These are phyloP conservation scores for Vigna trinervia DNA, from an alignment of 306 rosid genomes.

Conservation along the genomic window DNA sequence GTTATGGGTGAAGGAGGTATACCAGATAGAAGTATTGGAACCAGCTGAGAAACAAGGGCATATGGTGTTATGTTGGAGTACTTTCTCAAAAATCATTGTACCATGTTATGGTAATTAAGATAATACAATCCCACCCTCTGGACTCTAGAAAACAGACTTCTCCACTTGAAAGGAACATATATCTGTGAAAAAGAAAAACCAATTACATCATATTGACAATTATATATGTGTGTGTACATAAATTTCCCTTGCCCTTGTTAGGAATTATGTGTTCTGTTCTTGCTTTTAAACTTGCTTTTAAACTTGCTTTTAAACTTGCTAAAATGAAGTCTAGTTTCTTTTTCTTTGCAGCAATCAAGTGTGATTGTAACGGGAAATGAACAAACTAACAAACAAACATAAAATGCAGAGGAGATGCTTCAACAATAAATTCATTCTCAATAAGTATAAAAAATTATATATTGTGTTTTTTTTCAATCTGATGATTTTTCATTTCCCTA, in stretches of 20 bases:
- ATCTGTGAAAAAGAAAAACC: background rate
- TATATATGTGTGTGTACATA: too few species aligned
- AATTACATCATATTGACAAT: background rate
- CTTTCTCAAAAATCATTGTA: too few species aligned
- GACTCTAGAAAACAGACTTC: too few species aligned
- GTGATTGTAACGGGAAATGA: background rate
- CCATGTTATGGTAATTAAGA: too few species aligned
- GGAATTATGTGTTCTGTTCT: background rate
- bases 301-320: background rate
- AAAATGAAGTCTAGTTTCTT: constrained; percentile 9
- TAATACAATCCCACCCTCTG: too few species aligned
- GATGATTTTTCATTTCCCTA: background rate
- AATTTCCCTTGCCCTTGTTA: background rate
- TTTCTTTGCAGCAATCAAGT: background rate
- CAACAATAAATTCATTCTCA: constrained; percentile 6
- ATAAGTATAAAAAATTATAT: background rate
- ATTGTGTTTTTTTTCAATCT: background rate
- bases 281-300: background rate
- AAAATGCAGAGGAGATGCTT: background rate
- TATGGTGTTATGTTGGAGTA: too few species aligned
- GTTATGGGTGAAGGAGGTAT: too few species aligned
- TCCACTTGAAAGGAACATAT: background rate
- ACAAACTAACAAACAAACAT: background rate
- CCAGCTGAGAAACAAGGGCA: too few species aligned
- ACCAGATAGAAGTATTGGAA: too few species aligned